phyloP scores from a whole-genome alignment of 129 eudicot species.

The Helianthus tuberosus region DNA sequence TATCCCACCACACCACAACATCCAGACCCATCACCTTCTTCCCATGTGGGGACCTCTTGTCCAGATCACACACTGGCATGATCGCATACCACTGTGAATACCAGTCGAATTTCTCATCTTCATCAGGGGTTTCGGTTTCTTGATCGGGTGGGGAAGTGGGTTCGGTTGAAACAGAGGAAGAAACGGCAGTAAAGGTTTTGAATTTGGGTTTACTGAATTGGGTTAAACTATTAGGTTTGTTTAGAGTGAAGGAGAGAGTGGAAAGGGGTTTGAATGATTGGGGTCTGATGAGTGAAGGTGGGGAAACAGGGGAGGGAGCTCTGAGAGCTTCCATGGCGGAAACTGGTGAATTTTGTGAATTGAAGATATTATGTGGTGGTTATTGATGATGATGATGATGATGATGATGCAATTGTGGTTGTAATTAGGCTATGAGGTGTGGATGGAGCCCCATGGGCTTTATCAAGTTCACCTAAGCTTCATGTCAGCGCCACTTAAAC shows the following conservation, averaged over 20 bases:
- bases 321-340: conserved; percentile 56
- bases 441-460: too few relatives aligned
- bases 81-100: conserved; percentile 75
- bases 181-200: conserved; percentile 40
- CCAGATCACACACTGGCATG: conserved; percentile 70
- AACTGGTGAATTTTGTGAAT: background rate
- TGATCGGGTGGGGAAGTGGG: conserved; percentile 11
- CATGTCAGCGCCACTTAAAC: too few relatives aligned
- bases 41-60: conserved; percentile 75
- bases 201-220: conserved; percentile 28
- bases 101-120: conserved; percentile 73
- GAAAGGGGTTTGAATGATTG: conserved; percentile 32
- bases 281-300: conserved; percentile 25
- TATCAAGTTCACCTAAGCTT: too few relatives aligned
- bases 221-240: conserved; percentile 12
- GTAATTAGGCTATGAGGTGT: too few relatives aligned
- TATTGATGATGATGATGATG: background rate
- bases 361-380: background rate
- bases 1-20: conserved; percentile 90
- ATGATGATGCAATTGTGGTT: background rate
- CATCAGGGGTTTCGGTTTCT: conserved; percentile 31
- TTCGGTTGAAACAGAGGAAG: conserved; percentile 39
- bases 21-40: conserved; percentile 79
- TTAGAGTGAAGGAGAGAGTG: conserved; percentile 2
- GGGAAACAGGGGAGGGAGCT: conserved; percentile 47